Evolutionary conservation across 345 rosid species (phyloP).

Genomic region (Gossypium ekmanianum): DNA sequence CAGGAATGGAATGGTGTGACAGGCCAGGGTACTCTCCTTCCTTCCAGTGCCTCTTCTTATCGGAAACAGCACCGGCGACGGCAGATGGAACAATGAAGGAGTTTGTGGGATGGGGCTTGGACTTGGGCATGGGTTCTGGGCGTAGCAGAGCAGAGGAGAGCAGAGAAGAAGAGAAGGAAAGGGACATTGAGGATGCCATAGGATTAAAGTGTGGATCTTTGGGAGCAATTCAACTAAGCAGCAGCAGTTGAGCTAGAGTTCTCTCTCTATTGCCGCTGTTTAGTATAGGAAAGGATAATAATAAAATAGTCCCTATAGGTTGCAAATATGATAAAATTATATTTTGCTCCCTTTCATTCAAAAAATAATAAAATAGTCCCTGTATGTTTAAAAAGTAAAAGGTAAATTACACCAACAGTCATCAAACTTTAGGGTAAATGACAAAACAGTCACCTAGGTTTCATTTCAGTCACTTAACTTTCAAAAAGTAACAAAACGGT

Average conservation of each 20-base stretch:
- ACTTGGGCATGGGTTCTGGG: neutral
- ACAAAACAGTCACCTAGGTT: too few relatives aligned
- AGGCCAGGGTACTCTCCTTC: conserved; percentile 72
- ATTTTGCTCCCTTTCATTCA: too few relatives aligned
- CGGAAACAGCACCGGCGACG: conserved; percentile 27
- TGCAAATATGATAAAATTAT: too few relatives aligned
- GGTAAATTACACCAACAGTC: too few relatives aligned
- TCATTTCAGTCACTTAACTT: too few relatives aligned
- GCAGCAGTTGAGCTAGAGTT: neutral
- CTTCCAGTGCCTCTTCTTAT: conserved; percentile 68
- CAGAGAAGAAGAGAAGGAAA: conserved; percentile 60
- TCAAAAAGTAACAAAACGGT: too few relatives aligned
- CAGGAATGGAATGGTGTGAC: conserved; percentile 21
- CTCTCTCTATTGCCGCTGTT: neutral
- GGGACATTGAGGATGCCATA: conserved; percentile 36
- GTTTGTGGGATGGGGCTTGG: conserved; percentile 6
- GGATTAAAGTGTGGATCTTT: neutral
- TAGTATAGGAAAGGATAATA: neutral
- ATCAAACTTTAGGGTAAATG: too few relatives aligned
- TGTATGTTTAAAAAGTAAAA: too few relatives aligned
- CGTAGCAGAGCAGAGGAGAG: conserved; percentile 39
- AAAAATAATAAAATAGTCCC: too few relatives aligned
- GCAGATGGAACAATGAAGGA: conserved; percentile 26
- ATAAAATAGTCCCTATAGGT: too few relatives aligned
- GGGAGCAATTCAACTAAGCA: neutral